Evolutionary conservation across 306 rosid species (phyloP), one percentile per base, ranked within the genome.

Genomic region (Gastrolobium bilobum): DNA sequence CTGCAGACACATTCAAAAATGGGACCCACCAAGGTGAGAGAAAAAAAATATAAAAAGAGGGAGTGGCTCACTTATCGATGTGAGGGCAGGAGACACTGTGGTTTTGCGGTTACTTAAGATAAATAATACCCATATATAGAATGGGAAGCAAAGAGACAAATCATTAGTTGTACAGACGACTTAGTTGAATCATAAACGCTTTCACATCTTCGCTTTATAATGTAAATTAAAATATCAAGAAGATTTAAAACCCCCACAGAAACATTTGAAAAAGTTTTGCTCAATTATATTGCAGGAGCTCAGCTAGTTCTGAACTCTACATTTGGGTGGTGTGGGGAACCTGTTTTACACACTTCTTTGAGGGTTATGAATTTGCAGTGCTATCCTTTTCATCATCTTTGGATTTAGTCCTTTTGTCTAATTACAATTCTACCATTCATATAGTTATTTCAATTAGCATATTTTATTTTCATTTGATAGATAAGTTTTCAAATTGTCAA

Each of bases 81-180:
- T n/a, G n/a, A n/a, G n/a, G n/a, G n/a, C n/a, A n/a, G n/a, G n/a
- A n/a, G n/a, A n/a, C n/a, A n/a, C n/a, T n/a, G n/a, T n/a, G n/a
- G n/a, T n/a, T n/a, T n/a, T n/a, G n/a, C n/a, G n/a, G n/a, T n/a
- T n/a, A n/a, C n/a, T n/a, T n/a, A n/a, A n/a, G n/a, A n/a, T n/a
- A n/a, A n/a, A n/a, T n/a, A n/a, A n/a, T n/a, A n/a, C n/a, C n/a
- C n/a, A 20, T 20, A 20, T 20, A 20, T 20, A 20, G 0, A 20
- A 66, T 67, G 60, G 80, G 77, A 68, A 71, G 77, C 75, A 81
- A 44, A 80, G 87, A 48, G 86, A 70, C 70, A 39, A 86, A 89
- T 81, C 84, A 85, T 83, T 82, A 51, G 30, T 76, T 4, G 89
- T 81, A 83, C 88, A 87, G 86, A 83, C 48, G 50, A 29, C 71